phyloP scores from a whole-genome alignment of 1,139 yeast genomes.

The Suhomyces anneliseae region DNA sequence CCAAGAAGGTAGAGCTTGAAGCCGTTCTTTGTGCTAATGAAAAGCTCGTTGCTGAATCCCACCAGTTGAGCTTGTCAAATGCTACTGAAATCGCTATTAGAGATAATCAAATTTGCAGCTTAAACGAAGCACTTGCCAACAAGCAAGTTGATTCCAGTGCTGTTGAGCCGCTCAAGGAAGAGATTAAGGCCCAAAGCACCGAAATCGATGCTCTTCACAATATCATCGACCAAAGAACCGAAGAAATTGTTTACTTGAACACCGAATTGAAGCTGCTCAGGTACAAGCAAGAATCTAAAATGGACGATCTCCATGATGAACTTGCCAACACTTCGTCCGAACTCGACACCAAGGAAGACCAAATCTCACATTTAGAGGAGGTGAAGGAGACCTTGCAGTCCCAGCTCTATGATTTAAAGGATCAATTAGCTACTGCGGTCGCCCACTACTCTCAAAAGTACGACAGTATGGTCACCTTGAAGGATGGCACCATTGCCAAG shows the following conservation, averaged over 20 bases:
- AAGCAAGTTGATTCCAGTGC: background rate
- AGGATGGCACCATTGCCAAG: slow-evolving; percentile 8
- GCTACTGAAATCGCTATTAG: slow-evolving; percentile 6
- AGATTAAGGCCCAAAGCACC: background rate
- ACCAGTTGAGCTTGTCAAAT: slow-evolving; percentile 1
- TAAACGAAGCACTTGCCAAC: background rate
- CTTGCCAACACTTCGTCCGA: slow-evolving; percentile 7
- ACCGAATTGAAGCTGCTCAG: slow-evolving; percentile 9
- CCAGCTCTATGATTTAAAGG: slow-evolving; percentile 14
- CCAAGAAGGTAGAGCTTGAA: background rate
- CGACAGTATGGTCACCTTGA: slow-evolving; percentile 7
- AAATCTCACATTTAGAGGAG: slow-evolving; percentile 6
- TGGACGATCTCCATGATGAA: slow-evolving; percentile 12
- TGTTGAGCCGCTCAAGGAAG: too few species aligned
- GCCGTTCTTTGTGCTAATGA: background rate
- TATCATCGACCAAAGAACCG: slow-evolving; percentile 11
- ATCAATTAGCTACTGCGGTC: slow-evolving; percentile 11
- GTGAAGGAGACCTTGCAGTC: slow-evolving; percentile 6
- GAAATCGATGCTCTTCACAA: slow-evolving; percentile 3
- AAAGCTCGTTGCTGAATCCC: background rate
- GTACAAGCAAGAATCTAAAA: slow-evolving; percentile 8
- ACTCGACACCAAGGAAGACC: slow-evolving; percentile 7
- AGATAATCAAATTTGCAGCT: background rate
- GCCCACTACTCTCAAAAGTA: slow-evolving; percentile 12
- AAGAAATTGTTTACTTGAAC: slow-evolving; percentile 10